Conservation (phyloP, 805 yeast genomes). For the Yamadazyma sp. region DNA sequence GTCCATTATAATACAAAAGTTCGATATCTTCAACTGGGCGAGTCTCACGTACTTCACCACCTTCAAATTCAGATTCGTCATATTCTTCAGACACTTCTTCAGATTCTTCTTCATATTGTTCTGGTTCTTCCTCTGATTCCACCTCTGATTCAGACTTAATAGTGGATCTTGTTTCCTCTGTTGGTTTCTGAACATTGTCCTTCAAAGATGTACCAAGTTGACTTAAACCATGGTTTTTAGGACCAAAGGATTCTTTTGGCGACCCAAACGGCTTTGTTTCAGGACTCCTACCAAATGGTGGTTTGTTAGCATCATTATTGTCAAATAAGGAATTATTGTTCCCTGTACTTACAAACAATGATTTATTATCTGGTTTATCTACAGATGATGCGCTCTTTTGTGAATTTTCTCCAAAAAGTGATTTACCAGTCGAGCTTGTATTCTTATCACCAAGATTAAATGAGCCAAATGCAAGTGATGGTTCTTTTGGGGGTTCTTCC, state of each 20-base stretch:
- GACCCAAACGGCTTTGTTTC: too few species aligned
- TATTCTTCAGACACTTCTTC: constrained; percentile 1
- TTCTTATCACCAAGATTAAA: not conserved
- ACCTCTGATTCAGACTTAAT: not conserved
- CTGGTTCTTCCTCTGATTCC: constrained; percentile 2
- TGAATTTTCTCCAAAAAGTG: not conserved
- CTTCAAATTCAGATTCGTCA: constrained; percentile 4
- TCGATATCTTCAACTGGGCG: not conserved
- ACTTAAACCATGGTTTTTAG: too few species aligned
- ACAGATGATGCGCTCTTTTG: too few species aligned
- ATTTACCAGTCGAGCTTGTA: constrained; percentile 4
- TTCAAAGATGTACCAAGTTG: too few species aligned
- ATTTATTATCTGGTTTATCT: too few species aligned
- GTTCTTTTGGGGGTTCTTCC: constrained; percentile 1
- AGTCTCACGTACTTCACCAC: not conserved
- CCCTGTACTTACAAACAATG: too few species aligned
- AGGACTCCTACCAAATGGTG: too few species aligned
- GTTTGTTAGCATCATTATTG: too few species aligned
- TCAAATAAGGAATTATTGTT: too few species aligned
- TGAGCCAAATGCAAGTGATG: constrained; percentile 1
- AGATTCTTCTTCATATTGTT: constrained; percentile 1
- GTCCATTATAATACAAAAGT: constrained; percentile 5
- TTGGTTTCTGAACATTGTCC: too few species aligned
- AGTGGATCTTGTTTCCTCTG: too few species aligned
- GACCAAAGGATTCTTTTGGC: too few species aligned